phyloP scores from a whole-genome alignment of 805 yeast species.

The Blastobotrys chiropterorum region DNA sequence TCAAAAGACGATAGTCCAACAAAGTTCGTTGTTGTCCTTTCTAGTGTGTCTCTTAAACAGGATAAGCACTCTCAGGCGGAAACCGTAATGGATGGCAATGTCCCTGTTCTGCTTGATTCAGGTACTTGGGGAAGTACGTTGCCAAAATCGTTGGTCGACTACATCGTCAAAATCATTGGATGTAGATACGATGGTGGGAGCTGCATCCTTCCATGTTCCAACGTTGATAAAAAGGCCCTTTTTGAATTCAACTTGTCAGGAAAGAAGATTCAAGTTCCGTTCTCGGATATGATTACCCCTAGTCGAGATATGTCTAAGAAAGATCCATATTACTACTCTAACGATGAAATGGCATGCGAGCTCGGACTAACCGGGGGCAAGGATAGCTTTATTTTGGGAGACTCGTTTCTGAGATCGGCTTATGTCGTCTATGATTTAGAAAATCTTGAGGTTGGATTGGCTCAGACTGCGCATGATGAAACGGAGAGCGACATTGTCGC shows the following conservation, averaged over 20 bases:
- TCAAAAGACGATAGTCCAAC: not conserved
- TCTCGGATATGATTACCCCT: constrained; percentile 20
- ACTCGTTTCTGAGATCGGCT: not conserved
- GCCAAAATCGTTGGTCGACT: constrained; percentile 22
- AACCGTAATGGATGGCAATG: constrained; percentile 6
- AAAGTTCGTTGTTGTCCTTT: not conserved
- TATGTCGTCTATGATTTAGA: constrained; percentile 3
- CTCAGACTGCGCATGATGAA: constrained; percentile 35
- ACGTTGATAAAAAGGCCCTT: constrained; percentile 35
- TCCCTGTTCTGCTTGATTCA: constrained; percentile 20
- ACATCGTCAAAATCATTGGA: constrained; percentile 33
- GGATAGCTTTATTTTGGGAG: constrained; percentile 24
- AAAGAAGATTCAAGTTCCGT: constrained; percentile 21
- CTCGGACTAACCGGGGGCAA: constrained; percentile 11
- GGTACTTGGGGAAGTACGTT: constrained; percentile 23
- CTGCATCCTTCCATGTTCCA: constrained; percentile 12
- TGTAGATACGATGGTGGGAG: constrained; percentile 32
- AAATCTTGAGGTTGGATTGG: constrained; percentile 45
- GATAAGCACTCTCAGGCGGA: constrained; percentile 2
- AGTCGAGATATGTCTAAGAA: not conserved
- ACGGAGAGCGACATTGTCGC: constrained; percentile 25
- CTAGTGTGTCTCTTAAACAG: not conserved
- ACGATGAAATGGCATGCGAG: constrained; percentile 12
- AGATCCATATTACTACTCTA: not conserved
- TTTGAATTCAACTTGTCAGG: constrained; percentile 46